Conservation (phyloP, 176 grass and related monocot genomes). For the Bromus sterilis region DNA sequence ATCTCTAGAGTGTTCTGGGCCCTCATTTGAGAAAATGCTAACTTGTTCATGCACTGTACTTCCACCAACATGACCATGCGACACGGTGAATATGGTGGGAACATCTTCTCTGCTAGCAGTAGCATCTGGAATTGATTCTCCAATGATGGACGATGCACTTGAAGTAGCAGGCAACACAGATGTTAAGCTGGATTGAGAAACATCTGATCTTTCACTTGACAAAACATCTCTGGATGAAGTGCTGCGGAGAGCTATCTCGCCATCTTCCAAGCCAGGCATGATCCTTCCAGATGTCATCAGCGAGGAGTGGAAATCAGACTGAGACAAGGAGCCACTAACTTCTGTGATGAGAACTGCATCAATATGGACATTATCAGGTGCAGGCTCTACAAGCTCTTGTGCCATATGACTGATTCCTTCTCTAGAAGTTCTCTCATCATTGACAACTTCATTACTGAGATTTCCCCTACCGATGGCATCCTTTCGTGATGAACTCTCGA, state of each 20-base stretch:
- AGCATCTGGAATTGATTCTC: conserved; percentile 33
- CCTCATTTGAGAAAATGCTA: conserved; percentile 50
- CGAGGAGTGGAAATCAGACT: conserved; percentile 12
- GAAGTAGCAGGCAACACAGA: conserved; percentile 31
- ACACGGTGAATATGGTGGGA: conserved; percentile 15
- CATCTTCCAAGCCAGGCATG: conserved; percentile 25
- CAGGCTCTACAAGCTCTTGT: conserved; percentile 15
- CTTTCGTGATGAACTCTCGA: conserved; percentile 34
- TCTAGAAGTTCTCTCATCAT: conserved; percentile 19
- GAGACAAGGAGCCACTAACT: conserved; percentile 27
- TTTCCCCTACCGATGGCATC: conserved; percentile 15
- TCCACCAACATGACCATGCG: conserved; percentile 39
- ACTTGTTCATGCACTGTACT: conserved; percentile 73
- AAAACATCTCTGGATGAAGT: conserved; percentile 20
- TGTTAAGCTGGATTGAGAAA: conserved; percentile 34
- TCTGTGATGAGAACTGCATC: conserved; percentile 7
- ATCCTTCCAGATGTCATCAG: conserved; percentile 32
- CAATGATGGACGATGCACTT: conserved; percentile 18
- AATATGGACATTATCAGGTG: conserved; percentile 5
- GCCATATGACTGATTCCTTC: conserved; percentile 41
- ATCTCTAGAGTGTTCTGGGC: conserved; percentile 16
- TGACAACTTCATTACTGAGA: conserved; percentile 21
- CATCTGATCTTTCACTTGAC: conserved; percentile 50
- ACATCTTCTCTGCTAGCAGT: conserved; percentile 31
- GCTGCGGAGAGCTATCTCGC: conserved; percentile 21